Conservation (phyloP, 140 eudicot species). For the Erigeron philadelphicus region DNA sequence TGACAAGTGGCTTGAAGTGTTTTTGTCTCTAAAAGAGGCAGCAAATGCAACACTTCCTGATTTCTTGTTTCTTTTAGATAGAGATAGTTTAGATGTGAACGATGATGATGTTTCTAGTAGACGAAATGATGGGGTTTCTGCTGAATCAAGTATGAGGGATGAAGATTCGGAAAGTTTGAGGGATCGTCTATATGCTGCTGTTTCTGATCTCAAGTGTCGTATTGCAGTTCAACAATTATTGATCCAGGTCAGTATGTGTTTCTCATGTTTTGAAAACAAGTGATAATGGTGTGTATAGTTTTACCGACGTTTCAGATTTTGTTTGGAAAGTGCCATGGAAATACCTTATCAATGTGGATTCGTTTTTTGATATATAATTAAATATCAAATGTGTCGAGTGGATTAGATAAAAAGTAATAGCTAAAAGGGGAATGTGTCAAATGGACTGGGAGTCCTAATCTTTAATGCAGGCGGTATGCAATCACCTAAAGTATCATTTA, state of each 20-base stretch:
- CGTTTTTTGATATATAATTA: background rate
- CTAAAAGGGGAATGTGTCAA: constrained; percentile 13
- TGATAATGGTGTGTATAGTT: background rate
- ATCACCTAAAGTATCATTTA: constrained; percentile 1
- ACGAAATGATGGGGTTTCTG: constrained; percentile 39
- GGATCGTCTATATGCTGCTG: constrained; percentile 49
- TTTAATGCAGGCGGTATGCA: background rate
- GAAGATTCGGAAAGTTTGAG: constrained; percentile 50
- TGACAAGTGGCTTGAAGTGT: constrained; percentile 88
- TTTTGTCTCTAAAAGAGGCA: constrained; percentile 63
- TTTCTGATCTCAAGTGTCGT: constrained; percentile 75
- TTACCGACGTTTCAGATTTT: background rate
- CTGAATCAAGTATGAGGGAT: constrained; percentile 40
- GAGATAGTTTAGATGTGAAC: constrained; percentile 36
- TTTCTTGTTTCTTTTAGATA: constrained; percentile 47
- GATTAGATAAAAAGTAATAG: background rate
- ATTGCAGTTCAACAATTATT: constrained; percentile 82
- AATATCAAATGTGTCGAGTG: background rate
- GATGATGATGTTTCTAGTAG: constrained; percentile 42
- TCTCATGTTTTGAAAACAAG: background rate
- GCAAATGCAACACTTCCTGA: constrained; percentile 80
- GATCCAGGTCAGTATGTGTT: constrained; percentile 54
- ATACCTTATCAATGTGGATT: background rate
- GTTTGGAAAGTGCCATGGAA: background rate
- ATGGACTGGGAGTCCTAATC: background rate